phyloP scores from a whole-genome alignment of 495 filamentous ascomycete genomes.

The Neurospora cerealis region DNA sequence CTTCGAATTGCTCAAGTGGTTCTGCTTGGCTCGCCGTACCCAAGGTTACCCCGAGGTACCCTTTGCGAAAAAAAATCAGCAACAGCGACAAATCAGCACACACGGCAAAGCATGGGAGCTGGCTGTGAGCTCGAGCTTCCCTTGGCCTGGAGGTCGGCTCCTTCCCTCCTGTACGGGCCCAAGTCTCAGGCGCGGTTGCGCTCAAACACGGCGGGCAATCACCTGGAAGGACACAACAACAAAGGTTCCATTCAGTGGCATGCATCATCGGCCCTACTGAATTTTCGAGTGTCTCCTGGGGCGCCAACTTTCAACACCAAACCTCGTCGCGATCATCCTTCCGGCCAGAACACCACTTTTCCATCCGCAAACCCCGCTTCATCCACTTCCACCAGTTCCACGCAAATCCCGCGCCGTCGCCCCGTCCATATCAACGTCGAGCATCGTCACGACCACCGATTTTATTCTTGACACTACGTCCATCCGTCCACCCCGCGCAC shows the following conservation, averaged over 20 bases:
- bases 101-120: neutral
- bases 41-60: neutral
- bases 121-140: conserved; percentile 4
- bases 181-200: neutral
- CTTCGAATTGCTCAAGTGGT: conserved; percentile 5
- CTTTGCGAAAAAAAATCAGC: conserved; percentile 5
- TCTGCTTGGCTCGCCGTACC: conserved; percentile 7
- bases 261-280: conserved; percentile 20
- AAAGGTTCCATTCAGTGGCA: conserved; percentile 7
- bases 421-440: conserved; percentile 8
- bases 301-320: conserved; percentile 18
- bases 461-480: conserved; percentile 1
- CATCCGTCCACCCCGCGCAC: conserved; percentile 19
- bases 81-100: conserved; percentile 1
- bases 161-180: neutral
- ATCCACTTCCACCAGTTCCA: neutral
- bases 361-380: conserved; percentile 13
- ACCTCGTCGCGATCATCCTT: conserved; percentile 9
- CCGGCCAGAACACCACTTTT: neutral
- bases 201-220: conserved; percentile 3
- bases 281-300: conserved; percentile 19
- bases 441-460: neutral
- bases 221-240: conserved; percentile 16
- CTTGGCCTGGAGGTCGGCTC: neutral
- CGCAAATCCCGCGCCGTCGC: conserved; percentile 5